phyloP scores from a whole-genome alignment of 768 basidiomycete species.

The Boletus speciosus region DNA sequence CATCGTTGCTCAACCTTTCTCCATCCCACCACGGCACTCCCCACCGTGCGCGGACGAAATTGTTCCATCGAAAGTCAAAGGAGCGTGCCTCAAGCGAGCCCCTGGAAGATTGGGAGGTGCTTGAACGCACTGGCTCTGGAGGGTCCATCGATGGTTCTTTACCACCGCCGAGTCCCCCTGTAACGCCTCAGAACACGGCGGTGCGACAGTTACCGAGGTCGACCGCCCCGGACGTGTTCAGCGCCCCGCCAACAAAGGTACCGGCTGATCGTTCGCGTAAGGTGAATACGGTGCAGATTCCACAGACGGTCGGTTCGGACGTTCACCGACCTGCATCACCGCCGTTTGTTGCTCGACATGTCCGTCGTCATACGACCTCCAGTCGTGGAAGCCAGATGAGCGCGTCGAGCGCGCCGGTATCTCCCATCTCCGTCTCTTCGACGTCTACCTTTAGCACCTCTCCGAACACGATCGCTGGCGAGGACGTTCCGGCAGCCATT shows the following conservation, averaged over 20 bases:
- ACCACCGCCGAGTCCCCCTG: slow-evolving; percentile 19
- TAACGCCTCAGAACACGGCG: slow-evolving; percentile 16
- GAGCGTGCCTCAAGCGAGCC: slow-evolving; percentile 33
- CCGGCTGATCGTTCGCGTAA: slow-evolving; percentile 22
- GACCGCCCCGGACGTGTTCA: slow-evolving; percentile 13
- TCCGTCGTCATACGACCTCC: slow-evolving; percentile 34
- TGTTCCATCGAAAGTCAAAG: slow-evolving; percentile 35
- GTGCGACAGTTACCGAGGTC: slow-evolving; percentile 16
- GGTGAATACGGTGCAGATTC: slow-evolving; percentile 24
- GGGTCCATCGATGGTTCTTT: slow-evolving; percentile 23
- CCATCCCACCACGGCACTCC: slow-evolving; percentile 31
- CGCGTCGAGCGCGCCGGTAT: slow-evolving; percentile 32
- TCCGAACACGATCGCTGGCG: slow-evolving; percentile 14
- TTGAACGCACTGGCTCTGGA: slow-evolving; percentile 28
- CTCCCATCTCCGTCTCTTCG: slow-evolving; percentile 28
- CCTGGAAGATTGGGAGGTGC: slow-evolving; percentile 33
- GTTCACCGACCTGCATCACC: slow-evolving; percentile 30
- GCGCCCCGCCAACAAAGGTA: slow-evolving; percentile 6
- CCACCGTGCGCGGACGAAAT: slow-evolving; percentile 28
- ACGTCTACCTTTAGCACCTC: slow-evolving; percentile 26
- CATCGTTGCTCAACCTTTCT: slow-evolving; percentile 30
- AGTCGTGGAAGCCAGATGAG: slow-evolving; percentile 29
- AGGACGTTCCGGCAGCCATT: slow-evolving; percentile 17
- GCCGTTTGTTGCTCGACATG: slow-evolving; percentile 31
- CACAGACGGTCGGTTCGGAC: slow-evolving; percentile 12